Base-by-base conservation (phyloP, 176 grass and related monocot species). In the Aegilops speltoides region DNA sequence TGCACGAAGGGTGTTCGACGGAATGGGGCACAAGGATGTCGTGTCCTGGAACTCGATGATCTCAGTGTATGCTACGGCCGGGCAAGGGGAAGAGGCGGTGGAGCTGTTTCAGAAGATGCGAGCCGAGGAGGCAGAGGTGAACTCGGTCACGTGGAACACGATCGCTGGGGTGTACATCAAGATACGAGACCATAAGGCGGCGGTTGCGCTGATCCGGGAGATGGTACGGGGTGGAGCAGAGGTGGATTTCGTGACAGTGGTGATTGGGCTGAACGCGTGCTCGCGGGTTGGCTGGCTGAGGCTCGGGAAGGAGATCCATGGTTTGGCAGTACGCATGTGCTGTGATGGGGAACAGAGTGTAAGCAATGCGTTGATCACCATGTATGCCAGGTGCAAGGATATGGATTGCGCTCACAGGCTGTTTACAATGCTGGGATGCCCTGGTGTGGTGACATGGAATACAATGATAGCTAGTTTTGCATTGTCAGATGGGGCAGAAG, bases 371-470 rank as follows among this genome's bases (percentile, higher is more conserved):
- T 46, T 95, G 77, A 91, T 95, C 54, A 75, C 93, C 0, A 90
- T 95, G 93, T 95, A 95, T 79, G 89, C 83, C 5, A 88, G 90
- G 78, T 93, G 93, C 79, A 88, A 87, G 8, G 43, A 87, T 48
- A 79, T 87, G 81, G 83, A 81, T 8, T 77, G 43, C 67, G 88
- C 91, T 73, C 69, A 41, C 64, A 57, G 64, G 76, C 26, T 95
- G 71, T 95, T 95, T 72, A 56, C 26, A 33, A 81, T 82, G 70
- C 50, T 41, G 23, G 64, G 64, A 25, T 37, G 65, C 38, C 75
- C 59, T 23, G 87, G 88, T 48, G 82, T 95, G 23, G 79, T 93
- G 8, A 91, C 93, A n/a, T 95, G 93, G 93, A 95, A 95, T 32
- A 61, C 88, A 0, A 95, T 95, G 86, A 62, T 95, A 22, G 70